Evolutionary conservation across 2,329 filamentous ascomycete genomes (phyloP).

Genomic region (Penicillium psychrosexuale): DNA sequence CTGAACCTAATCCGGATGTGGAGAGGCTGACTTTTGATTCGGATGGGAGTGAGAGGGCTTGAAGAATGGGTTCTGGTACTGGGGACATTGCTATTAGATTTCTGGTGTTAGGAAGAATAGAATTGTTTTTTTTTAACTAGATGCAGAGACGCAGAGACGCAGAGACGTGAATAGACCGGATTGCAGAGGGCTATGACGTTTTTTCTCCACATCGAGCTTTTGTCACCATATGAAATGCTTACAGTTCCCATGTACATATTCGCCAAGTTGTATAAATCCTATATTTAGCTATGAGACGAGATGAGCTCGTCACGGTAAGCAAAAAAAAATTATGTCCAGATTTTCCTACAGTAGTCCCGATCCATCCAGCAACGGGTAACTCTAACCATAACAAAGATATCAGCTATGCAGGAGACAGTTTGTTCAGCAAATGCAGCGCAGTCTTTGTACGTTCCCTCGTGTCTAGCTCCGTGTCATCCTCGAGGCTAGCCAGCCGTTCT

Average conservation of each 20-base stretch:
- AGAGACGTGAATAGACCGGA: background rate
- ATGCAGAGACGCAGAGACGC: no score
- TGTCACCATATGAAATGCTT: background rate
- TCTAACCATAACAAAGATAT: background rate
- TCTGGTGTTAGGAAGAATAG: background rate
- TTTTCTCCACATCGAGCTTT: background rate
- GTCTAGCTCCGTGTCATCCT: conserved; percentile 72
- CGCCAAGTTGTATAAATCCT: background rate
- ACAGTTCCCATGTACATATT: background rate
- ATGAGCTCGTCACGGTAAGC: background rate
- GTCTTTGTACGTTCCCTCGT: conserved; percentile 80
- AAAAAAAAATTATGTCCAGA: background rate
- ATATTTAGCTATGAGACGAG: background rate
- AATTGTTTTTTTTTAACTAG: background rate
- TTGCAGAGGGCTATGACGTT: conserved; percentile 1
- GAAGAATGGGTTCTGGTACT: conserved; percentile 35
- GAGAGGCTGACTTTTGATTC: conserved; percentile 36
- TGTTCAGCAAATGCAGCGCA: conserved; percentile 67
- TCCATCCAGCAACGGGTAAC: background rate
- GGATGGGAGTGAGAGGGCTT: conserved; percentile 36
- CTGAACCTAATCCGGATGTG: conserved; percentile 40
- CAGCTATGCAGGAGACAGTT: conserved; percentile 8
- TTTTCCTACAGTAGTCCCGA: background rate
- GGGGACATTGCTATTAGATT: conserved; percentile 25
- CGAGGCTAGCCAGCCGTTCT: conserved; percentile 60